Evolutionary conservation across 1,139 yeast genomes (phyloP).

Genomic region (Suhomyces choctaworum): DNA sequence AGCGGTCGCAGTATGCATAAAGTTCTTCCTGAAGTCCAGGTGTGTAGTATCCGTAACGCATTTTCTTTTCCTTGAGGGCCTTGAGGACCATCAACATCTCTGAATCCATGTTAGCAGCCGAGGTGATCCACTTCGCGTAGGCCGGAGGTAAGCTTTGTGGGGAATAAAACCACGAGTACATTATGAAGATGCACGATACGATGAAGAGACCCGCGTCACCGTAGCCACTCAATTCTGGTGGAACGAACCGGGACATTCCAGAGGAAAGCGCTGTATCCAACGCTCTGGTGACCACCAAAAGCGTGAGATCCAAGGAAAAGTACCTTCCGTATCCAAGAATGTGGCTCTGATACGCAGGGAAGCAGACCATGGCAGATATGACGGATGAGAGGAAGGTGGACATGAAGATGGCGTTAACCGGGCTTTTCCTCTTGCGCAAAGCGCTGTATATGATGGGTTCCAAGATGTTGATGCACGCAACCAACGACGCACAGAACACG

Average conservation of each 20-base stretch:
- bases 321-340: conserved; percentile 31
- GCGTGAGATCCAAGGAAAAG: conserved; percentile 35
- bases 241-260: conserved; percentile 21
- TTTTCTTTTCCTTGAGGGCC: conserved; percentile 23
- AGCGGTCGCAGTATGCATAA: conserved; percentile 27
- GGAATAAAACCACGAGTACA: conserved; percentile 39
- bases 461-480: conserved; percentile 28
- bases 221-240: conserved; percentile 12
- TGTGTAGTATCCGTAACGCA: conserved; percentile 29
- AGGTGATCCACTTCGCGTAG: conserved; percentile 41
- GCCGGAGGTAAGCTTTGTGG: conserved; percentile 37
- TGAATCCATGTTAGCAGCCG: conserved; percentile 43
- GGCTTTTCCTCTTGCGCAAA: conserved; percentile 17
- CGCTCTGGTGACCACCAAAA: conserved; percentile 39
- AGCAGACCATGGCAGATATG: conserved; percentile 28
- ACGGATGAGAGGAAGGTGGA: conserved; percentile 34
- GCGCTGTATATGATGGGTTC: conserved; percentile 31
- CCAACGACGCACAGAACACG: conserved; percentile 31
- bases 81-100: conserved; percentile 28
- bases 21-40: conserved; percentile 22
- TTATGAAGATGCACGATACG: conserved; percentile 31
- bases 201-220: conserved; percentile 37
- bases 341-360: conserved; percentile 35
- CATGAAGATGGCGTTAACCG: conserved; percentile 25
- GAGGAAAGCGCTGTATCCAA: conserved; percentile 35